Evolutionary conservation across 208 protist genomes (phyloP).

Genomic region (Leishmania turanica): DNA sequence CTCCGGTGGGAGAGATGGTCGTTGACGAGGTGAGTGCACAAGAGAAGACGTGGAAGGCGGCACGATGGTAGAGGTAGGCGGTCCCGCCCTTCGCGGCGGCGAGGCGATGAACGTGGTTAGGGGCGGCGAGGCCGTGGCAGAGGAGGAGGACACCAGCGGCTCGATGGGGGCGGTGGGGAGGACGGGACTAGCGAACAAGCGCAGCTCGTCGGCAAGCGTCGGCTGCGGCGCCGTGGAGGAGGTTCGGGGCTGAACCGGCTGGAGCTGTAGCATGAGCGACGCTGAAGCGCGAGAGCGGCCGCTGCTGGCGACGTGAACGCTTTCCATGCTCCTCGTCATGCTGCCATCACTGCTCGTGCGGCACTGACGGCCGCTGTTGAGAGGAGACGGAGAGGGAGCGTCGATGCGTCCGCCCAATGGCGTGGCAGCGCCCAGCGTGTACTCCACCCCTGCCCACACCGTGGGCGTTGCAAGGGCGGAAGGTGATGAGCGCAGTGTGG

Average conservation of each 20-base stretch:
- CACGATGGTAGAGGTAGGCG: not conserved
- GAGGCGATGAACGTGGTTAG: slow-evolving; percentile 19
- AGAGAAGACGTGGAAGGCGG: not conserved
- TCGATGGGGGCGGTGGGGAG: not conserved
- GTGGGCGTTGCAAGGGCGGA: slow-evolving; percentile 1
- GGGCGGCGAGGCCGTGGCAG: not conserved
- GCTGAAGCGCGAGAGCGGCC: not conserved
- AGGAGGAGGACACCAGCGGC: not conserved
- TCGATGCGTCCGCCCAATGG: not conserved
- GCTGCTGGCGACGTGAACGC: not conserved
- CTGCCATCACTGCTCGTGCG: slow-evolving; percentile 2
- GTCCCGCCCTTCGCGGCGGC: slow-evolving; percentile 3
- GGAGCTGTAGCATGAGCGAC: not conserved
- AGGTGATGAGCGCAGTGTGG: slow-evolving; percentile 17
- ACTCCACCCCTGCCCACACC: not conserved
- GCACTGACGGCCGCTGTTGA: slow-evolving; percentile 5
- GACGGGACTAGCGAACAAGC: slow-evolving; percentile 14
- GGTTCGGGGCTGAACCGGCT: not conserved
- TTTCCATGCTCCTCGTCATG: not conserved
- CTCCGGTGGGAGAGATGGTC: slow-evolving; percentile 15
- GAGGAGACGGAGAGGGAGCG: slow-evolving; percentile 3
- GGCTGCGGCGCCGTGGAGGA: not conserved
- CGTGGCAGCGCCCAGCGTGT: not conserved
- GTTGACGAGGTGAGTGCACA: not conserved
- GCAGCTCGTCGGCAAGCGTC: slow-evolving; percentile 29